Base-by-base conservation (phyloP, 2,329 filamentous ascomycete species). In the Botrytis elliptica region DNA sequence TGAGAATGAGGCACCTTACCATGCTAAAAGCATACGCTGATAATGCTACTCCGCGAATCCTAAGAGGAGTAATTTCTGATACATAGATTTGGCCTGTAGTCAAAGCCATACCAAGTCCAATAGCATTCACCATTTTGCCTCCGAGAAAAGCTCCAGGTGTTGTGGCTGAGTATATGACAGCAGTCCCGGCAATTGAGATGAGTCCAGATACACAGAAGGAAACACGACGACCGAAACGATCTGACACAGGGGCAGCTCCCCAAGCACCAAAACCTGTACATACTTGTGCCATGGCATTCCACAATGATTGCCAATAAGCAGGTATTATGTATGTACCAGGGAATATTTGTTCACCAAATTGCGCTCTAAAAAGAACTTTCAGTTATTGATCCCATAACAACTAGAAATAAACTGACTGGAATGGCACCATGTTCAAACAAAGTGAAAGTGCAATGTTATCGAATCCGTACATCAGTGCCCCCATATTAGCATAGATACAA, bases 401-500 rank as follows among this genome's bases (percentile, higher is more conserved):
- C 3, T 52, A n/a, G 25, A 14, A 52, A 52, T 14, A 52, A 14
- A 57, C 66, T 38, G 18, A 69, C 66, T 69, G 66, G 33, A 69
- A 55, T n/a, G 66, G 49, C 18, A 69, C 22, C 66, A 69, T 59
- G 18, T 57, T 55, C 49, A 69, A 59, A 16, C 33, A 49, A n/a
- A 69, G 66, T 10, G 33, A 69, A 3, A 70, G 25, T 7, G 68
- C 52, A n/a, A 70, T 70, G 12, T 62, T 70, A 25, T 60, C 52
- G 52, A 70, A 70, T 18, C 68, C 52, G 25, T 49, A 63, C 42
- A 63, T 70, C 38, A 60, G 40, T 12, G 68, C 68, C 14, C 55
- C 52, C 42, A 70, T 60, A 29, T 69, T 69, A 33, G 66, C 52
- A 55, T 69, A 69, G 36, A 69, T 69, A 22, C 66, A 69, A 40